A percentile compares a stretch with the other conserved stretches of the same genome.
Conservation (phyloP, 2,329 filamentous ascomycete species). For the Arthrobotrys conoides region DNA sequence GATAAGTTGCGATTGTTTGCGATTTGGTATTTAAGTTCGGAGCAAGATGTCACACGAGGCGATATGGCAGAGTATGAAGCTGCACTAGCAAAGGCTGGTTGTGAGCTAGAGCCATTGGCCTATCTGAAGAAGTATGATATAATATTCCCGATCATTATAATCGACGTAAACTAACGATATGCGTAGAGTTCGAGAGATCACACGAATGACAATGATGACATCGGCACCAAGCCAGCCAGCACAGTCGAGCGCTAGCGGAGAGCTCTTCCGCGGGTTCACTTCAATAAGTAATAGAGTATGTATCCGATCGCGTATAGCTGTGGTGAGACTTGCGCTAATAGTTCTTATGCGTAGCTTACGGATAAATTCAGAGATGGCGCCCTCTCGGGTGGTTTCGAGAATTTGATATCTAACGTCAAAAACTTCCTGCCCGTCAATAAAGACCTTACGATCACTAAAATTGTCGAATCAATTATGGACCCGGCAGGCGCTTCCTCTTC, state of each 20-base stretch:
- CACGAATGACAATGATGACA: constrained; percentile 97
- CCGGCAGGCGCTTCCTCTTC: constrained; percentile 88
- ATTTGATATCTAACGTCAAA: constrained; percentile 94
- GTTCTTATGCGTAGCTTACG: constrained; percentile 72
- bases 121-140: constrained; percentile 84
- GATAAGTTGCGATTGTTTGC: constrained; percentile 96
- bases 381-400: constrained; percentile 86
- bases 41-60: constrained; percentile 84
- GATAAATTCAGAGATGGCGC: constrained; percentile 95
- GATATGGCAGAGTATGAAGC: constrained; percentile 91
- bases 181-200: constrained; percentile 85
- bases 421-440: constrained; percentile 97
- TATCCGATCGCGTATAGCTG: not conserved
- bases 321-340: not conserved
- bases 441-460: constrained; percentile 96
- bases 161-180: not conserved
- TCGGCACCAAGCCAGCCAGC: constrained; percentile 79
- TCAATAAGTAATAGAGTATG: constrained; percentile 82
- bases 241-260: constrained; percentile 73
- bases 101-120: constrained; percentile 81
- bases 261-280: constrained; percentile 93
- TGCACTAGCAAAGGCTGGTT: constrained; percentile 80
- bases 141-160: not conserved
- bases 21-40: constrained; percentile 90
- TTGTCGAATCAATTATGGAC: constrained; percentile 98